phyloP scores from a whole-genome alignment of 2,329 filamentous ascomycete genomes.

The Fusarium sp. region DNA sequence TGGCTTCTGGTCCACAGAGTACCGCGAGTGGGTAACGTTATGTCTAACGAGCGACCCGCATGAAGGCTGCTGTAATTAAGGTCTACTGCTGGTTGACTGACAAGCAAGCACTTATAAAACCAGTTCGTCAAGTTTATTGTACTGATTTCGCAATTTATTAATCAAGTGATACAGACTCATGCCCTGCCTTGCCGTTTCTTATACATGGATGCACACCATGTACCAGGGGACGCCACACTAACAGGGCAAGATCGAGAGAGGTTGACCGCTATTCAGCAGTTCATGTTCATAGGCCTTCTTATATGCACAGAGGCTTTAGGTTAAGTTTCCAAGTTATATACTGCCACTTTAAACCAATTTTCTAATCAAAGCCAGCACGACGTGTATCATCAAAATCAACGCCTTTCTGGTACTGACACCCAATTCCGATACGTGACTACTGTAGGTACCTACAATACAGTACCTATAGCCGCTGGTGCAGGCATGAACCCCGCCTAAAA shows the following conservation, averaged over 20 bases:
- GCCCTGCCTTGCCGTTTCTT: not conserved
- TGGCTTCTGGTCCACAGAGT: conserved; percentile 12
- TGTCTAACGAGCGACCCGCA: not conserved
- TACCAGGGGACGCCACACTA: not conserved
- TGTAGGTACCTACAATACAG: not conserved
- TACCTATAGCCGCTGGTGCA: not conserved
- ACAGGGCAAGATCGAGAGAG: not conserved
- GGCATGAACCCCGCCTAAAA: conserved; percentile 28
- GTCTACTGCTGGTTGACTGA: not conserved
- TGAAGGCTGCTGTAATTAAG: not conserved
- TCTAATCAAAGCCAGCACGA: not conserved
- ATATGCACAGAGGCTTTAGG: not conserved
- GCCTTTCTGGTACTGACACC: conserved; percentile 1
- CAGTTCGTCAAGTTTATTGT: not conserved
- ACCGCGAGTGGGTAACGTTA: conserved; percentile 1
- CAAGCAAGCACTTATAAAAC: not conserved
- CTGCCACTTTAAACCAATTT: not conserved
- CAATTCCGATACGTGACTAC: not conserved
- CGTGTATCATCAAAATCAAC: not conserved
- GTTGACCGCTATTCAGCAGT: not conserved
- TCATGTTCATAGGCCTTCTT: not conserved
- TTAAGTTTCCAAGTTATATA: not conserved
- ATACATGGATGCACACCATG: not conserved
- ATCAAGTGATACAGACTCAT: not conserved
- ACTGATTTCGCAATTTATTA: not conserved